These are phyloP conservation scores for Hippophae tibetana DNA, from an alignment of 306 rosid species.

Conservation along the genomic window DNA sequence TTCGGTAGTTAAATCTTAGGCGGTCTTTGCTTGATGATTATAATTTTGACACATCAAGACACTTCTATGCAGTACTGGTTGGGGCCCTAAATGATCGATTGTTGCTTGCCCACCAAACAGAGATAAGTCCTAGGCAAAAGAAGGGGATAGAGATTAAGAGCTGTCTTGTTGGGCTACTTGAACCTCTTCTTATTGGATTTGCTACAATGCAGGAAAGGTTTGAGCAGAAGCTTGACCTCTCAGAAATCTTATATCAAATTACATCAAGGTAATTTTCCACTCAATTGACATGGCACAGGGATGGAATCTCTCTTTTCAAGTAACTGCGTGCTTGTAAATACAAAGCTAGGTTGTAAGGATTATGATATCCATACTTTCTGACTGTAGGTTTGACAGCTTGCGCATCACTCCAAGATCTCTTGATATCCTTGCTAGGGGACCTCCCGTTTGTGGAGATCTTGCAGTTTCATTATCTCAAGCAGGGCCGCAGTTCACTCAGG, in stretches of 20 bases:
- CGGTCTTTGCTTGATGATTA: no score
- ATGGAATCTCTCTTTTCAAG: no score
- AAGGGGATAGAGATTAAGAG: slow-evolving; percentile 81
- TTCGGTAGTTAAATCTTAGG: neutral
- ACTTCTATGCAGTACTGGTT: slow-evolving; percentile 54
- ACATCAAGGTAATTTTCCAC: slow-evolving; percentile 74
- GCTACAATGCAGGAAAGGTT: slow-evolving; percentile 90
- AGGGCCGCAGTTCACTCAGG: slow-evolving; percentile 98
- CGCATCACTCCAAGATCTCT: slow-evolving; percentile 95
- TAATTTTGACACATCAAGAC: slow-evolving; percentile 21
- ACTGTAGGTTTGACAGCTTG: slow-evolving; percentile 93
- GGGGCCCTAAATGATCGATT: slow-evolving; percentile 92
- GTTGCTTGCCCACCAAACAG: slow-evolving; percentile 76
- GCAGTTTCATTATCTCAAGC: slow-evolving; percentile 97
- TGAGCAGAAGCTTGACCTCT: slow-evolving; percentile 90
- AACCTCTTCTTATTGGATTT: slow-evolving; percentile 97
- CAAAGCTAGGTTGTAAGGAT: slow-evolving; percentile 6
- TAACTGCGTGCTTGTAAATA: neutral
- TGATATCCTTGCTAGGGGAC: slow-evolving; percentile 88
- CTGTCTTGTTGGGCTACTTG: slow-evolving; percentile 98
- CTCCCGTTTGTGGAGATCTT: slow-evolving; percentile 99
- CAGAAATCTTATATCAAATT: slow-evolving; percentile 92
- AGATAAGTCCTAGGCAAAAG: slow-evolving; percentile 79
- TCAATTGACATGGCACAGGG: neutral
- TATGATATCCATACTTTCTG: slow-evolving; percentile 23